Evolutionary conservation across 2,329 filamentous ascomycete genomes (phyloP), one percentile per base, ranked within the genome.

Genomic region (Fusarium oligoseptatum): DNA sequence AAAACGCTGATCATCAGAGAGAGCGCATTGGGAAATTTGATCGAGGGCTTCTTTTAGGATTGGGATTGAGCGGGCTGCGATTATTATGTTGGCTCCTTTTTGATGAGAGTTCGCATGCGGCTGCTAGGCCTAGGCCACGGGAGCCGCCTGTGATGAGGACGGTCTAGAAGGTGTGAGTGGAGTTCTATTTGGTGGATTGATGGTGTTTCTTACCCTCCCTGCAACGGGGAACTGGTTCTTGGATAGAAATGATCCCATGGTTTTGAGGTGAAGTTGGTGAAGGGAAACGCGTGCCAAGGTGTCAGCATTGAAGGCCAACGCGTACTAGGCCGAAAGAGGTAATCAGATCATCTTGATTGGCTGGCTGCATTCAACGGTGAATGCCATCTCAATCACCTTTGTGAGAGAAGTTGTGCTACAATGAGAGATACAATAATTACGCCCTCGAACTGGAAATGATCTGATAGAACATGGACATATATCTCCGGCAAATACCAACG

Each of bases 91-190:
- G 20, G 72, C 72, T 0, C 72, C 72, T 39, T 64, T 64, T 74
- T 6, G 61, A 34, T 3, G 72, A 66, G 17, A 74, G 68, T 10
- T 75, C 72, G 2, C 68, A 72, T 1, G 72, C 72, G 7, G 72
- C 72, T 45, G 65, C 72, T 1, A 74, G 20, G 3, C 72, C 72
- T 0, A 74, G 52, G 4, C 72, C 72, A 15, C 72, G 73, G 6
- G 72, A 74, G 12, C 72, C 72, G 2, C 72, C 72, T 5, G 72
- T 73, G 24, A 74, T 67, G 6, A 74, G 48, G 3, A 75, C 22
- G 11, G 72, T 75, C 72, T 74, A 15, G 2, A 0, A 4, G 1
- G 10, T 24, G 4, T 74, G 10, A 75, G 65, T 24, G 7, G 0
- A 11, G 2, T 3, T 8, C 2, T 11, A 9, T 3, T 3, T 24